Percentiles rank a stretch among this genome's conserved stretches.
Conservation (phyloP, 169 alveolate genomes). For the Amoebophrya sp. region DNA sequence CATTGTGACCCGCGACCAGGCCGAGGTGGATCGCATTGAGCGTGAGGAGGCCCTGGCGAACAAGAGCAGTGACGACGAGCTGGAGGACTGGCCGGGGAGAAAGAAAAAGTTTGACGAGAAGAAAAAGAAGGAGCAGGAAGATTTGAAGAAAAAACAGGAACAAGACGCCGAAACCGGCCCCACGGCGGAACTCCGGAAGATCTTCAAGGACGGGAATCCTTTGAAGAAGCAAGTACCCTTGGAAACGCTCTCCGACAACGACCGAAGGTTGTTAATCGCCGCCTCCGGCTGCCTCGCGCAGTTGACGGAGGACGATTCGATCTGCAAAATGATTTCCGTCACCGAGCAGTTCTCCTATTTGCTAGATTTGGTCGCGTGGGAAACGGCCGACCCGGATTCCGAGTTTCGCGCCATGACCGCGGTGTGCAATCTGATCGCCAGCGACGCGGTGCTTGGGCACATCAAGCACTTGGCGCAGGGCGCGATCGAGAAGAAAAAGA, state of each 20-base stretch:
- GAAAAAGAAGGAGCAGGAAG: neutral
- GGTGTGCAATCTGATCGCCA: neutral
- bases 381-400: neutral
- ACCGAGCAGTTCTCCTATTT: neutral
- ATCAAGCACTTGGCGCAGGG: neutral
- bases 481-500: neutral
- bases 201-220: neutral
- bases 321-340: neutral
- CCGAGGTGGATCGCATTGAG: neutral
- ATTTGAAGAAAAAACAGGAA: neutral
- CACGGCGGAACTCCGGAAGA: neutral
- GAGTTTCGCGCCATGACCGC: neutral
- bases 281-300: neutral
- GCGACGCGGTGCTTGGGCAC: neutral
- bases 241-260: neutral
- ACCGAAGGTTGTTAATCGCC: neutral
- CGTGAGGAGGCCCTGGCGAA: neutral
- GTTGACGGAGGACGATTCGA: neutral
- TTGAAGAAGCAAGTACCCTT: neutral
- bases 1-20: neutral
- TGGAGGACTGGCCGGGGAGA: neutral
- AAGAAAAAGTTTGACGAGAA: neutral
- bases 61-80: neutral
- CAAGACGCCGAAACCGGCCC: neutral
- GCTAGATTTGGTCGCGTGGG: neutral